phyloP scores from a whole-genome alignment of 2,329 filamentous ascomycete genomes.

The Taxawa tesnikishii region DNA sequence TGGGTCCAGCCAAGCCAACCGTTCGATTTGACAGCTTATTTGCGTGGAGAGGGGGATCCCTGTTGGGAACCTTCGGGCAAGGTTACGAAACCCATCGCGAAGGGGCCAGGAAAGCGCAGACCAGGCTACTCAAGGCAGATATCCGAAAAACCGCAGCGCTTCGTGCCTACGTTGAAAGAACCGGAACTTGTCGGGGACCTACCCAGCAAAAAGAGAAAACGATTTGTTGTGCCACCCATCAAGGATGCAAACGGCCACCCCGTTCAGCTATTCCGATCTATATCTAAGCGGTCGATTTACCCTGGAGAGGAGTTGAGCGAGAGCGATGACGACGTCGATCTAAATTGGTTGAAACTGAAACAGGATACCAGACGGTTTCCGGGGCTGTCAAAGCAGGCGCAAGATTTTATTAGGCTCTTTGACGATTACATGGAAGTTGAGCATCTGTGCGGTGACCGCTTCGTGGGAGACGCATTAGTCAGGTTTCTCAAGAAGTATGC shows the following conservation, averaged over 20 bases:
- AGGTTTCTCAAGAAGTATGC: constrained; percentile 22
- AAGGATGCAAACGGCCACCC: too few relatives aligned
- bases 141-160: background rate
- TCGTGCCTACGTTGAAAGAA: background rate
- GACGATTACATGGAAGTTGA: constrained; percentile 26
- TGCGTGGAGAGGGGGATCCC: constrained; percentile 20
- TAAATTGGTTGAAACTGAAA: constrained; percentile 22
- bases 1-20: constrained; percentile 21
- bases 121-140: constrained; percentile 1
- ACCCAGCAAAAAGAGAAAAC: constrained; percentile 13
- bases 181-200: constrained; percentile 13
- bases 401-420: constrained; percentile 23
- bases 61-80: constrained; percentile 2
- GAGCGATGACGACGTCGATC: constrained; percentile 30
- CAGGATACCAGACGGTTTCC: constrained; percentile 15
- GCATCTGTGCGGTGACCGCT: constrained; percentile 18
- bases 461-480: constrained; percentile 24
- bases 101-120: too few relatives aligned
- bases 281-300: constrained; percentile 24
- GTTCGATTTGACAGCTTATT: constrained; percentile 22
- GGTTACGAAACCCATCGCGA: background rate
- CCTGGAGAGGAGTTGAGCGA: constrained; percentile 27
- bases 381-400: constrained; percentile 13
- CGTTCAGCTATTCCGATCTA: constrained; percentile 27
- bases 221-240: constrained; percentile 23